These are phyloP conservation scores for Pseudozyma sp. DNA, from an alignment of 1,284 basidiomycete genomes.

Conservation along the genomic window DNA sequence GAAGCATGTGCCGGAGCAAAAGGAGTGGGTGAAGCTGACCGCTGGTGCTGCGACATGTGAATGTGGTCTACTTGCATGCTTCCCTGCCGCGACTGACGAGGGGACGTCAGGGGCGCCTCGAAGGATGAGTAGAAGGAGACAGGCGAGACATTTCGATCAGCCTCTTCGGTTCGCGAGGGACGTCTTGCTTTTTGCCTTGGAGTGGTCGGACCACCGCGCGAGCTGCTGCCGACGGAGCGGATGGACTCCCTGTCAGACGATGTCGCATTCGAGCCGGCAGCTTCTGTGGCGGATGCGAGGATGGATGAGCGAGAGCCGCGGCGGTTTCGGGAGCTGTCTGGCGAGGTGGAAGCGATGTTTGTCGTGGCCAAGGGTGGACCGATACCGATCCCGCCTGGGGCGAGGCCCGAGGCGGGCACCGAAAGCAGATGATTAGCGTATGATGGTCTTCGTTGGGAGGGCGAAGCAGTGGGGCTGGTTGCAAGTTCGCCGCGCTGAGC, in stretches of 20 bases:
- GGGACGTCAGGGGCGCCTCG: slow-evolving; percentile 24
- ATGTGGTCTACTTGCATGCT: slow-evolving; percentile 17
- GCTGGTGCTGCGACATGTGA: background rate
- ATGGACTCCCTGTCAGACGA: slow-evolving; percentile 33
- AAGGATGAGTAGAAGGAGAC: slow-evolving; percentile 41
- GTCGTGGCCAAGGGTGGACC: slow-evolving; percentile 13
- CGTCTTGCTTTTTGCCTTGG: slow-evolving; percentile 17
- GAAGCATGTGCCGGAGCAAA: background rate
- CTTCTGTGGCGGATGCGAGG: slow-evolving; percentile 38
- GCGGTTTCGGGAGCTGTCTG: slow-evolving; percentile 20
- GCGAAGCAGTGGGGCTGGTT: slow-evolving; percentile 15
- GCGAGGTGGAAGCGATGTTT: slow-evolving; percentile 9
- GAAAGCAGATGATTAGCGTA: slow-evolving; percentile 23
- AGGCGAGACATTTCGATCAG: slow-evolving; percentile 26
- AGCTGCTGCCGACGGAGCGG: slow-evolving; percentile 34
- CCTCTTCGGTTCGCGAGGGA: slow-evolving; percentile 16
- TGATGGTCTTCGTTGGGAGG: slow-evolving; percentile 15
- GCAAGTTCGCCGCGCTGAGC: slow-evolving; percentile 32
- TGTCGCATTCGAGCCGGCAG: background rate
- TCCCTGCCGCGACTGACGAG: slow-evolving; percentile 23
- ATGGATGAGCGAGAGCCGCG: slow-evolving; percentile 47
- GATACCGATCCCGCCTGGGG: slow-evolving; percentile 14
- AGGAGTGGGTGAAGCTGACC: slow-evolving; percentile 3
- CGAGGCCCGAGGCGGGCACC: slow-evolving; percentile 15
- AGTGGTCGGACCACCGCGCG: slow-evolving; percentile 19